Conservation (phyloP, 257 asterid species). For the Primulina huaijiensis region DNA sequence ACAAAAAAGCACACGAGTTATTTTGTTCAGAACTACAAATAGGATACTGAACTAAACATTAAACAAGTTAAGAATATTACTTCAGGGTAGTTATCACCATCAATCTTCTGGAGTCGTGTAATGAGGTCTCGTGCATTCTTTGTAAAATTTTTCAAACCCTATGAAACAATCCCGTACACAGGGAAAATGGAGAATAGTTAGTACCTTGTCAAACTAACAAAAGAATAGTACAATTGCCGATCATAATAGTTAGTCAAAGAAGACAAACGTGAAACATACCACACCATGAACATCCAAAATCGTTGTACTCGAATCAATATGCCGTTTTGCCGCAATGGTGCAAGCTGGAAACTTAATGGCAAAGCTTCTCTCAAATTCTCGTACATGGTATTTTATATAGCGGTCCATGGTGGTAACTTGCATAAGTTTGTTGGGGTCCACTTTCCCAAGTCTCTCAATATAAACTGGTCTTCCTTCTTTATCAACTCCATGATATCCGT, state of each 20-base stretch:
- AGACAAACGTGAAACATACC: conserved; percentile 47
- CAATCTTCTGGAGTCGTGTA: conserved; percentile 85
- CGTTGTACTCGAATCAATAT: conserved; percentile 93
- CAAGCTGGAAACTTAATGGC: conserved; percentile 91
- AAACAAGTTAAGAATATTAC: conserved; percentile 34
- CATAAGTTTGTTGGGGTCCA: conserved; percentile 82
- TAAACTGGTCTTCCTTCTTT: conserved; percentile 94
- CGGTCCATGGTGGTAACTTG: conserved; percentile 92
- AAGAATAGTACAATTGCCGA: conserved; percentile 12
- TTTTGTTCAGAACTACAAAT: conserved; percentile 20
- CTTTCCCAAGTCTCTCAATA: conserved; percentile 88
- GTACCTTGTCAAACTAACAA: conserved; percentile 14
- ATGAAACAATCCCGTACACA: conserved; percentile 10
- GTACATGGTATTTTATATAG: conserved; percentile 77
- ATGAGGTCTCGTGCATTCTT: conserved; percentile 88
- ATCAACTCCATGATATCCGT: conserved; percentile 95
- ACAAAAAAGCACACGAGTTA: conserved; percentile 26
- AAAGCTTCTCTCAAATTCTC: conserved; percentile 79
- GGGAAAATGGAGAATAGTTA: background rate
- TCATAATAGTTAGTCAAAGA: conserved; percentile 5
- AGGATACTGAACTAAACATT: conserved; percentile 15
- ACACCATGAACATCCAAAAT: conserved; percentile 98
- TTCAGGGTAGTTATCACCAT: conserved; percentile 91
- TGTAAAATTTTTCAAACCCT: conserved; percentile 89
- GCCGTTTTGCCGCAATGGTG: conserved; percentile 89